These are phyloP conservation scores for Botryotinia globosa DNA, from an alignment of 2,329 filamentous ascomycete genomes.

Conservation along the genomic window DNA sequence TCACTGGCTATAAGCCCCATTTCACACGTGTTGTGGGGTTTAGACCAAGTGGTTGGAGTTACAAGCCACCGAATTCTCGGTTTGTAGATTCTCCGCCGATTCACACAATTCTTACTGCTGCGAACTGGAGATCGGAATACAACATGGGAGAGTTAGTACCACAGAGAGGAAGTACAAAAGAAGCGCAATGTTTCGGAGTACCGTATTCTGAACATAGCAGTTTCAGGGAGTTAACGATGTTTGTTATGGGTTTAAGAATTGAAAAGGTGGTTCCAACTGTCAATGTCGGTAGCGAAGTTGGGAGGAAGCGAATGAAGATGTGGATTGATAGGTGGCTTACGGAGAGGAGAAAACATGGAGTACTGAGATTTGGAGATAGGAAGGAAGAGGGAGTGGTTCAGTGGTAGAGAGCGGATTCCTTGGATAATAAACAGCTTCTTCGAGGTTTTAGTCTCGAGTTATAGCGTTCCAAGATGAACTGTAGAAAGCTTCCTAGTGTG, in stretches of 20 bases:
- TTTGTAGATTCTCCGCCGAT: constrained; percentile 62
- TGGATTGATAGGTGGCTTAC: constrained; percentile 63
- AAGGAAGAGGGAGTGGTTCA: constrained; percentile 33
- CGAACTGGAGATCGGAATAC: constrained; percentile 71
- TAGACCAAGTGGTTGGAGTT: constrained; percentile 91
- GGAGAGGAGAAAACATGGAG: constrained; percentile 56
- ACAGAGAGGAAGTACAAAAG: constrained; percentile 77
- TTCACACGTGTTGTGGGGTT: constrained; percentile 89
- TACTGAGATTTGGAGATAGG: constrained; percentile 41
- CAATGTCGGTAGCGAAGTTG: constrained; percentile 65
- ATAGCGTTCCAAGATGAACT: too few species aligned
- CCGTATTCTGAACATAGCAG: constrained; percentile 96
- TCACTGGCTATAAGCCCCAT: constrained; percentile 73
- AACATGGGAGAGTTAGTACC: constrained; percentile 68
- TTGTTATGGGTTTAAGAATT: constrained; percentile 82
- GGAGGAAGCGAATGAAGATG: constrained; percentile 58
- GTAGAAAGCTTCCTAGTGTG: background rate
- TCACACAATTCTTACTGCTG: constrained; percentile 59
- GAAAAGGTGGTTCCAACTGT: constrained; percentile 92
- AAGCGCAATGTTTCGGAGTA: constrained; percentile 86
- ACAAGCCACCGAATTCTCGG: constrained; percentile 66
- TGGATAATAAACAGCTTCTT: background rate
- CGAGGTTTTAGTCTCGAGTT: background rate
- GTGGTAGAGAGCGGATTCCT: constrained; percentile 28
- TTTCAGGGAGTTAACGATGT: constrained; percentile 91